A percentile compares a stretch with the other conserved stretches of the same genome.
Evolutionary conservation across 164 flowering plant genomes (phyloP).

Genomic region (Piper betle): DNA sequence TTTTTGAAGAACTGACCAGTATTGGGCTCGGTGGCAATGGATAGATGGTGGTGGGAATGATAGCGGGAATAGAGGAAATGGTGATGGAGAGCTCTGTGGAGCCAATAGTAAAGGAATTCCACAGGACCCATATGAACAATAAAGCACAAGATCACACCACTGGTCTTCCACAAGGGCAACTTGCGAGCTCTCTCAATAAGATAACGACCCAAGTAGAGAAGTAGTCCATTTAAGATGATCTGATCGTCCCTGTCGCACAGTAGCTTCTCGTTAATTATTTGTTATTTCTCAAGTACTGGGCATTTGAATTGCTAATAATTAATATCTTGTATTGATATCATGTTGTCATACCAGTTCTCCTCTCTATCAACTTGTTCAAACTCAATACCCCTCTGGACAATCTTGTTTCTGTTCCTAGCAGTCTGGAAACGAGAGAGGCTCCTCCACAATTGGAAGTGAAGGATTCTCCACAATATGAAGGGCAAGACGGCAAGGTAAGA

Average conservation of each 20-base stretch:
- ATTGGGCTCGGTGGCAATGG: conserved; percentile 41
- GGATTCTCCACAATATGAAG: conserved; percentile 5
- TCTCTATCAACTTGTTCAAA: conserved; percentile 40
- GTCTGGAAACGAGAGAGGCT: conserved; percentile 13
- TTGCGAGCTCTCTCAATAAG: conserved; percentile 2
- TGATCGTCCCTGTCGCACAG: conserved; percentile 26
- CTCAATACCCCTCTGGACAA: conserved; percentile 21
- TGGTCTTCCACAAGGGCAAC: conserved; percentile 28
- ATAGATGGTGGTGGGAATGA: conserved; percentile 49
- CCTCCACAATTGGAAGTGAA: conserved; percentile 12
- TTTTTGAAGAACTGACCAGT: conserved; percentile 17
- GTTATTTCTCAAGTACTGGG: no score
- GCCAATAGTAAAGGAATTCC: conserved; percentile 44
- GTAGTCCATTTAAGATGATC: conserved; percentile 14
- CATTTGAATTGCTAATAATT: no score
- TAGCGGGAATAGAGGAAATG: conserved; percentile 39
- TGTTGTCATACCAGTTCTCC: conserved; percentile 17
- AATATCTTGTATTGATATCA: no score
- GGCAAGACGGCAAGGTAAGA: conserved; percentile 1
- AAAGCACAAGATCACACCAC: conserved; percentile 16
- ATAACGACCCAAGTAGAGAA: conserved; percentile 8
- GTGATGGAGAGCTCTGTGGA: conserved; percentile 44
- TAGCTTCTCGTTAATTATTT: background rate
- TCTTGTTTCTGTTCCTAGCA: conserved; percentile 13
- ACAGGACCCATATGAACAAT: conserved; percentile 34